Base-by-base conservation (phyloP, 306 rosid genomes). In the Cotoneaster glaucophyllus region DNA sequence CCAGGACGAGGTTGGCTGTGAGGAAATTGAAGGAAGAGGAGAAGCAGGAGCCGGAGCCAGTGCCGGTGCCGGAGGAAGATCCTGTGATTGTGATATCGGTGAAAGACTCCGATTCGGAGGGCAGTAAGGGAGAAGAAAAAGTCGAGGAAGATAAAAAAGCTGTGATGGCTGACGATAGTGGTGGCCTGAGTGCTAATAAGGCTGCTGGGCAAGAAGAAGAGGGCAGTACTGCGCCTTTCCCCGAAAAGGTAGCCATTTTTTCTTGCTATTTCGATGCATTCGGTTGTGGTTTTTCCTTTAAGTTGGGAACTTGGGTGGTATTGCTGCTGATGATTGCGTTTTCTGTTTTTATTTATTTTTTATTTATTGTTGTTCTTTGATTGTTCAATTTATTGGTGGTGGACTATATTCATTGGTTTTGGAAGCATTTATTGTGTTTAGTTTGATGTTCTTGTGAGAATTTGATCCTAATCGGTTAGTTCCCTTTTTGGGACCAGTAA, bases 181-280 rank as follows among this genome's bases (percentile, higher is more conserved):
- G 98, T 24, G 98, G 97, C 12, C 78, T 91, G 85, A 91, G 98
- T 78, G 97, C 97, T 56, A 89, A 91, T 61, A 91, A 88, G 86
- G 97, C 87, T 19, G 89, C 82, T 74, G 90, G 93, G 24, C 82
- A 81, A 78, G 97, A 91, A 62, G 98, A 91, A 66, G 98, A 91
- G 56, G 90, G 93, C 24, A 91, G 84, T 74, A 75, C 97, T 15
- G 81, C 96, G 5, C 98, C 98, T 79, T 93, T 93, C 69, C 98
- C 98, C 1, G 98, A 91, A n/a, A 91, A 79, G 92, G 98, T 93
- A 78, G 54, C 54, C 26, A 45, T 31, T 6, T 75, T 10, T 77
- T 66, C 34, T 54, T 13, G 19, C 3, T 39, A 7, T 4, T 21
- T 66, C 32, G 4, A 21, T 70, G 22, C 13, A 48, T 79, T 73